phyloP scores from a whole-genome alignment of 2,329 filamentous ascomycete species.

The Colletotrichum cuscutae region DNA sequence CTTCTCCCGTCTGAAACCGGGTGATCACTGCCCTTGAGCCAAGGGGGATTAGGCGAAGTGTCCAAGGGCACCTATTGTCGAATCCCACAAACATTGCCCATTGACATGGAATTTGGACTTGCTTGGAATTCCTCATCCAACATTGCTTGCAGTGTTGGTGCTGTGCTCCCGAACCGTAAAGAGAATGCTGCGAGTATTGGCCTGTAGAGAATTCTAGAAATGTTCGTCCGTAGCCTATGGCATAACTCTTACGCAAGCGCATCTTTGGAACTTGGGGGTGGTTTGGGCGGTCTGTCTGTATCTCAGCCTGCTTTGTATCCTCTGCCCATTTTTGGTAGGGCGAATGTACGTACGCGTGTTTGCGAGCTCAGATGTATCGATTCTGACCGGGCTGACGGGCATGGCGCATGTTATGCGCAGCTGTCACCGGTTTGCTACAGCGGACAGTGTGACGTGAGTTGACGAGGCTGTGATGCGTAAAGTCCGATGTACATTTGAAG shows the following conservation, averaged over 20 bases:
- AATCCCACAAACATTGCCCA: background rate
- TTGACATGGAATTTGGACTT: constrained; percentile 1
- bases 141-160: background rate
- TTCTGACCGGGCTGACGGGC: background rate
- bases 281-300: background rate
- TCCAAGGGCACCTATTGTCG: background rate
- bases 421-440: background rate
- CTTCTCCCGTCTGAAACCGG: background rate
- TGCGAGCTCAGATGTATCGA: background rate
- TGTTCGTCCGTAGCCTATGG: background rate
- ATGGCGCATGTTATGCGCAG: background rate
- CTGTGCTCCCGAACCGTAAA: background rate
- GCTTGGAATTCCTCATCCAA: background rate
- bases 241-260: background rate
- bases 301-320: background rate
- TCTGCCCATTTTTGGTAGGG: background rate
- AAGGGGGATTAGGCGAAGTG: background rate
- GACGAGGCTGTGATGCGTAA: background rate
- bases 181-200: constrained; percentile 1
- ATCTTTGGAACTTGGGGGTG: background rate
- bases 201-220: background rate
- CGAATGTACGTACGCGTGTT: background rate
- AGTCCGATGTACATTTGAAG: background rate
- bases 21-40: background rate
- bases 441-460: background rate